Base-by-base conservation (phyloP, 2,329 filamentous ascomycete genomes). In the Clarireedia homoeocarpa region DNA sequence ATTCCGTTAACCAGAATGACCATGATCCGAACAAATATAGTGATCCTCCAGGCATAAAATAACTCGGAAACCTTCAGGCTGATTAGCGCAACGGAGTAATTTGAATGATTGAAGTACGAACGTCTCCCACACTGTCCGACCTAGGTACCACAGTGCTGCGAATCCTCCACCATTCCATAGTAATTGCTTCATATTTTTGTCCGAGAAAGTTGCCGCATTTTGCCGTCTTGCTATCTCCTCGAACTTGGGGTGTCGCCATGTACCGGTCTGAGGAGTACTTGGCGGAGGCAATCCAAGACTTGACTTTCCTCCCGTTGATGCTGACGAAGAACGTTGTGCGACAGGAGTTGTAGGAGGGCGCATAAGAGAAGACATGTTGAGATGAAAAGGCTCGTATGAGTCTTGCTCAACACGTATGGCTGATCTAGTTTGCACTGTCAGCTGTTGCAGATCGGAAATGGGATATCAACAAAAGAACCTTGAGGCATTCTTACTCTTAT, bases 241-340 rank as follows among this genome's bases (percentile, higher is more conserved):
- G 62, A 96, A 79, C 61, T 86, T 84, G 36, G 94, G 94, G 71
- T 99, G 94, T 67, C 85, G 83, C 92, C 94, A 99, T 68, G 85
- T 89, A 55, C 92, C 91, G 6, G 89, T 66, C 7, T 53, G 49
- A 15, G 55, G 55, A 15, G 55, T 56, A 14, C 48, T 50, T 15
- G 39, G 53, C 10, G 50, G 53, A 27, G 27, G 27, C 39, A 38
- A 24, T 15, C 39, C 39, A 26, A 55, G 27, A 9, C 39, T 40
- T 23, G 39, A 51, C 38, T 51, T 55, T 45, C 39, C 30, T 39
- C 39, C 30, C 6, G 39, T 42, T 10, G 53, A 51, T 12, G 48
- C 40, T 23, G 40, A 45, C 4, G 48, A 51, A 10, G 40, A 52
- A 14, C 48, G 27, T 39, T 51, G 48, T 20, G 48, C 17, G 20